These are phyloP conservation scores for Hibiscus trionum DNA, from an alignment of 345 rosid genomes.

Conservation along the genomic window DNA sequence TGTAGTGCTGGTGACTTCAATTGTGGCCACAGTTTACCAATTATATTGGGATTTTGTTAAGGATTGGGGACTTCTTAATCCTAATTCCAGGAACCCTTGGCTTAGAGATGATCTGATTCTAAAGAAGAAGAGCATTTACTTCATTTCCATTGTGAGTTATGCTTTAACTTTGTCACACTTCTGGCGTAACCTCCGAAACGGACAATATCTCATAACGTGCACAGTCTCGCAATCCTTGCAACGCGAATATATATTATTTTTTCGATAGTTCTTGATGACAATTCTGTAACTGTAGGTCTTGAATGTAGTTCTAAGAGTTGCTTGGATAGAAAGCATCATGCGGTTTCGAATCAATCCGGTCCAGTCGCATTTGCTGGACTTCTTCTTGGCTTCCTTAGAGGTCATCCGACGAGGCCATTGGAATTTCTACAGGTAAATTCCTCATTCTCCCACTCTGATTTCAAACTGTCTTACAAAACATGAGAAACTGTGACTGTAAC, in stretches of 20 bases:
- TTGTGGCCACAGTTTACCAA: slow-evolving; percentile 67
- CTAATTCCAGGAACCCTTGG: slow-evolving; percentile 69
- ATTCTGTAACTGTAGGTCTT: slow-evolving; percentile 40
- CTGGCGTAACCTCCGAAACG: neutral
- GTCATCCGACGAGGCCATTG: slow-evolving; percentile 92
- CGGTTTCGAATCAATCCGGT: slow-evolving; percentile 36
- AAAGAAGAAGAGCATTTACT: slow-evolving; percentile 56
- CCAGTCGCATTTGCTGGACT: slow-evolving; percentile 62
- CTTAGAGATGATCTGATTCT: slow-evolving; percentile 77
- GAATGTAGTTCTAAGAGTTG: slow-evolving; percentile 67
- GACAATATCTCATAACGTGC: neutral
- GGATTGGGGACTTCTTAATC: slow-evolving; percentile 86
- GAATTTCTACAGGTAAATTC: slow-evolving; percentile 82
- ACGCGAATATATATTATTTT: neutral
- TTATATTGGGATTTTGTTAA: slow-evolving; percentile 91
- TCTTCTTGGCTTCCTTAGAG: slow-evolving; percentile 81
- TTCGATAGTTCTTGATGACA: neutral
- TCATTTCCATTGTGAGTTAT: neutral
- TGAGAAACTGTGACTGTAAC: slow-evolving; percentile 7
- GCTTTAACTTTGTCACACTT: neutral
- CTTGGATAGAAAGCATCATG: slow-evolving; percentile 74
- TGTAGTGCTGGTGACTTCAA: slow-evolving; percentile 64
- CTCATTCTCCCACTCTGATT: neutral
- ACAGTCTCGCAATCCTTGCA: neutral
- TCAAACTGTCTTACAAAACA: neutral